Conservation (phyloP, 148 eudicot genomes). For the Hydrangea macrophylla region DNA sequence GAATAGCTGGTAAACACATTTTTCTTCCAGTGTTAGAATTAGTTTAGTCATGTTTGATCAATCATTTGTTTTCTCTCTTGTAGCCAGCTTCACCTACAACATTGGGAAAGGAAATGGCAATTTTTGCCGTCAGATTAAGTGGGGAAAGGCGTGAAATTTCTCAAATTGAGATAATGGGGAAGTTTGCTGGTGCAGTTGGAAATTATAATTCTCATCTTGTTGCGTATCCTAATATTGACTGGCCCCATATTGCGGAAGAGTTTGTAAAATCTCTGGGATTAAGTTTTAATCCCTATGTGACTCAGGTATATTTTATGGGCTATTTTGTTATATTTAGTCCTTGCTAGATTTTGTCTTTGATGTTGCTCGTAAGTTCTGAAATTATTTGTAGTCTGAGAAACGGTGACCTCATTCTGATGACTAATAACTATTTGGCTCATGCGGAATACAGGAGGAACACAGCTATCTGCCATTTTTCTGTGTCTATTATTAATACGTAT, state of each 20-base stretch:
- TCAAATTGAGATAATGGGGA: conserved; percentile 67
- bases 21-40: neutral
- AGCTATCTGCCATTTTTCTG: too few relatives aligned
- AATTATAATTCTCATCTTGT: conserved; percentile 91
- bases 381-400: too few relatives aligned
- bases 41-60: neutral
- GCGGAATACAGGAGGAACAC: too few relatives aligned
- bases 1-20: neutral
- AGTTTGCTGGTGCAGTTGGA: conserved; percentile 97
- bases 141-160: conserved; percentile 58
- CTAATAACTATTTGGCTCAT: too few relatives aligned
- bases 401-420: too few relatives aligned
- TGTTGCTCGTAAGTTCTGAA: neutral
- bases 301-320: conserved; percentile 53
- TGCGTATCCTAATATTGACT: conserved; percentile 78
- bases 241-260: conserved; percentile 78
- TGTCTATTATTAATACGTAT: too few relatives aligned
- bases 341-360: neutral
- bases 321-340: neutral
- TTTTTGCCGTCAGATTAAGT: conserved; percentile 71
- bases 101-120: conserved; percentile 85
- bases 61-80: conserved; percentile 24
- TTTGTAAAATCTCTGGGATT: conserved; percentile 85
- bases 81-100: conserved; percentile 99
- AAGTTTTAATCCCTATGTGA: conserved; percentile 81